phyloP scores from a whole-genome alignment of 148 eudicot species.

The Camellia japonica region DNA sequence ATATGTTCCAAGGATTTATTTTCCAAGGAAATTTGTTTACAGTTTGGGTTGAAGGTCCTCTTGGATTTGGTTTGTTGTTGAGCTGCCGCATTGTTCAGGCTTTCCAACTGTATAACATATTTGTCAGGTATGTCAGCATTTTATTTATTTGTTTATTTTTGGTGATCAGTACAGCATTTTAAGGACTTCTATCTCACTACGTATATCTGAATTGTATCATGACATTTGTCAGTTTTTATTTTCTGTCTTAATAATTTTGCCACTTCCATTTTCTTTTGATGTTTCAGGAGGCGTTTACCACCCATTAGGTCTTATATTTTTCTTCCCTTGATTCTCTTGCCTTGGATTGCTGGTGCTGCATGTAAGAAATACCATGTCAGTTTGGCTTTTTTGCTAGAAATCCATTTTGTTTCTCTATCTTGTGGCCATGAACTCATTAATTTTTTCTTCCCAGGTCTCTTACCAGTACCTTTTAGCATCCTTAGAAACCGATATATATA shows the following conservation, averaged over 20 bases:
- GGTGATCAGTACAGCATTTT: background rate
- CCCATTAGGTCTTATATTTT: slow-evolving; percentile 62
- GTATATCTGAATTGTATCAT: background rate
- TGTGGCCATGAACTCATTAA: background rate
- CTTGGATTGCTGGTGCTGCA: slow-evolving; percentile 74
- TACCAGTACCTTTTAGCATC: background rate
- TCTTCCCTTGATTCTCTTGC: slow-evolving; percentile 67
- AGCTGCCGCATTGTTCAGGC: slow-evolving; percentile 82
- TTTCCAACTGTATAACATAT: slow-evolving; percentile 72
- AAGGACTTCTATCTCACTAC: background rate
- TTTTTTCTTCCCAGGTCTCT: background rate
- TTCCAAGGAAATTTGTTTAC: slow-evolving; percentile 18
- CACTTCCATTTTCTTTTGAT: slow-evolving; percentile 4
- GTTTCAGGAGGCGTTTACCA: slow-evolving; percentile 81
- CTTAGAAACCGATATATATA: background rate
- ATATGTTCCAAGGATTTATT: background rate
- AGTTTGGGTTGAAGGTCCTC: slow-evolving; percentile 95
- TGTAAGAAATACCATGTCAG: slow-evolving; percentile 42
- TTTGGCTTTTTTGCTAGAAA: background rate
- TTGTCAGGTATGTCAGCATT: slow-evolving; percentile 66
- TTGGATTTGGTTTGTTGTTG: slow-evolving; percentile 92
- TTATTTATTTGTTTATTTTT: background rate
- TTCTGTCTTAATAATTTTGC: background rate
- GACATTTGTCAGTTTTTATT: background rate
- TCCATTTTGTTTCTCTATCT: background rate